phyloP scores from a whole-genome alignment of 1,284 basidiomycete genomes.

The Papiliotrema fonsecae region DNA sequence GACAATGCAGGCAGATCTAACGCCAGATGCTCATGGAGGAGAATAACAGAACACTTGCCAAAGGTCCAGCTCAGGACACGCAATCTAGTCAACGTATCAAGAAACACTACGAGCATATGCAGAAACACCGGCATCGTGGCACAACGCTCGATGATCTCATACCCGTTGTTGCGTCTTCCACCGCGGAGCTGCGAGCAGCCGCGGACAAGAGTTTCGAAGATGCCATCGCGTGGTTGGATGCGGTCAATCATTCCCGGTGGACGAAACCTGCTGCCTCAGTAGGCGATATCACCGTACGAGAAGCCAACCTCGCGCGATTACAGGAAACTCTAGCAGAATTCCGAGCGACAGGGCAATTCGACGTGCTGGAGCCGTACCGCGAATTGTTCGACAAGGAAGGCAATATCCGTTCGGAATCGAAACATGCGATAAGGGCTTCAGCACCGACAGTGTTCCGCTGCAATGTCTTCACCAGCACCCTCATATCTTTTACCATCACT shows the following conservation, averaged over 20 bases:
- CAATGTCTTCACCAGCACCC: constrained; percentile 48
- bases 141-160: constrained; percentile 48
- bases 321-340: constrained; percentile 48
- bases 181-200: constrained; percentile 50
- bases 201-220: constrained; percentile 45
- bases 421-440: constrained; percentile 12
- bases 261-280: constrained; percentile 24
- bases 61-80: constrained; percentile 6
- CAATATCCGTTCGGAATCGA: constrained; percentile 18
- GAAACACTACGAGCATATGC: constrained; percentile 6
- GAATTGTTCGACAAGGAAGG: constrained; percentile 45
- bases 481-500: constrained; percentile 38
- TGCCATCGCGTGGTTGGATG: constrained; percentile 46
- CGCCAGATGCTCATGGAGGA: constrained; percentile 33
- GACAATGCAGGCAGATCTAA: background rate
- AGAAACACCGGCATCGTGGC: constrained; percentile 12
- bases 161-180: constrained; percentile 52
- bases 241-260: constrained; percentile 55
- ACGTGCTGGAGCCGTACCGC: constrained; percentile 54
- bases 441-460: constrained; percentile 48
- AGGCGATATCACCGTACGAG: constrained; percentile 39
- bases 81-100: constrained; percentile 12
- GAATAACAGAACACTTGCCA: constrained; percentile 7
- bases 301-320: constrained; percentile 48
- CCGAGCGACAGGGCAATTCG: constrained; percentile 48